Evolutionary conservation across 208 protist genomes (phyloP), one percentile per base, ranked within the genome.

Genomic region (Crithidia fasciculata): DNA sequence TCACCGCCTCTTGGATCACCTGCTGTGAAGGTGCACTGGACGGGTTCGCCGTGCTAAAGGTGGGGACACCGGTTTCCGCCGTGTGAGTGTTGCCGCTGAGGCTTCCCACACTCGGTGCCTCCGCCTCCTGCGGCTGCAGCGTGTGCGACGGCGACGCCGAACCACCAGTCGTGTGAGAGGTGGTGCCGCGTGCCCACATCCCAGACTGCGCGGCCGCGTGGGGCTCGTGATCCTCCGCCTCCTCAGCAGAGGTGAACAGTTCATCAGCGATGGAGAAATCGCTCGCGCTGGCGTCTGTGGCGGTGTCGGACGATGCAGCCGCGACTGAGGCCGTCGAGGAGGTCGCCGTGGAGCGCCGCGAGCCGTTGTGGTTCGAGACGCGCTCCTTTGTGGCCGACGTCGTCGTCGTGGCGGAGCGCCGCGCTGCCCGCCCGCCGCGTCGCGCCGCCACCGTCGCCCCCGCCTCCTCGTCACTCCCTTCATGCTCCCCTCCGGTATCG

Each of bases 241-340:
- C 66, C 50, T 74, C 67, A 0, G 53, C 74, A 15, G 74, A 73
- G 7, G 61, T 69, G 37, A 79, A 73, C 7, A 73, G 52, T 19
- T 79, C 66, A 37, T 67, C 74, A 2, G 65, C 66, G 39, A 69
- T 39, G 53, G 67, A 74, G 66, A 69, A 74, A 45, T 79, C 60
- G 61, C 52, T 64, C 28, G 52, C 52, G 61, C 61, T 74, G 28
- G 60, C 68, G 0, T 66, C 60, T n/a, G 61, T 57, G 9, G 52
- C 60, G 3, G 74, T 62, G 61, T 74, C 43, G 18, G 72, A 78
- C 39, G 45, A 69, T 18, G 71, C 13, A 40, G 55, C 40, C 18
- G 71, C 37, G n/a, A 61, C 65, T 2, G 61, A 74, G n/a, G 40
- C 43, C 18, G 36, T 10, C 15, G 56, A 72, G 7, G 65, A 66